These are phyloP conservation scores for Aspergillus heteromorphus DNA, from an alignment of 495 filamentous ascomycete genomes.

Conservation along the genomic window DNA sequence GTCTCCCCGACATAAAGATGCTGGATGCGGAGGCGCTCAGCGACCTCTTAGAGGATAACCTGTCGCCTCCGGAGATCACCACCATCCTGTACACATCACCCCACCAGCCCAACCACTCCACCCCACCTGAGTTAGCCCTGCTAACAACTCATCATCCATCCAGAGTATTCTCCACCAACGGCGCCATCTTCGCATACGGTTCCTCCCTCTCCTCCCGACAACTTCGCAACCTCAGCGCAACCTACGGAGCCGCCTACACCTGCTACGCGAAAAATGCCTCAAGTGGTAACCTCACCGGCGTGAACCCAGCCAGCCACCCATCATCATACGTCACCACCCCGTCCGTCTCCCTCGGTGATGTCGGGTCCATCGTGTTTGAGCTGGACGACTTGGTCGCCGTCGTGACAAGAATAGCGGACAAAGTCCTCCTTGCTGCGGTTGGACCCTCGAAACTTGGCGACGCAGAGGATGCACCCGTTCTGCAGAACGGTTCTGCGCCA, in stretches of 20 bases:
- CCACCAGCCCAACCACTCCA: background rate
- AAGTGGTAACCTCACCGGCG: slow-evolving; percentile 42
- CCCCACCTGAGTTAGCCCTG: background rate
- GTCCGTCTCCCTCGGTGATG: slow-evolving; percentile 45
- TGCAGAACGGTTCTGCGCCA: slow-evolving; percentile 8
- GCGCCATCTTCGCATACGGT: slow-evolving; percentile 43
- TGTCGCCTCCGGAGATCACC: slow-evolving; percentile 44
- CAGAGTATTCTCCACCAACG: slow-evolving; percentile 41
- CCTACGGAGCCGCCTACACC: slow-evolving; percentile 45
- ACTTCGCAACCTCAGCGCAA: slow-evolving; percentile 42
- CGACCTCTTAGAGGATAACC: slow-evolving; percentile 43
- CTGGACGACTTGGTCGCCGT: slow-evolving; percentile 42
- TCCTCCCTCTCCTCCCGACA: slow-evolving; percentile 39
- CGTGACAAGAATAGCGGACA: slow-evolving; percentile 43
- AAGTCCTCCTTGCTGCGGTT: slow-evolving; percentile 41
- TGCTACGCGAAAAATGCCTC: slow-evolving; percentile 44
- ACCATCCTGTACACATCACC: slow-evolving; percentile 34
- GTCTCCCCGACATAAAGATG: slow-evolving; percentile 46
- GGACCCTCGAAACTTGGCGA: slow-evolving; percentile 31
- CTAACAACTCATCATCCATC: background rate
- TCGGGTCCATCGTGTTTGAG: slow-evolving; percentile 46
- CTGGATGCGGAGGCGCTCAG: slow-evolving; percentile 43
- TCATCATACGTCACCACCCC: slow-evolving; percentile 45
- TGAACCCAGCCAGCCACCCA: slow-evolving; percentile 43
- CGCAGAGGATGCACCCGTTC: slow-evolving; percentile 4